Percentiles rank a stretch among this genome's conserved stretches.
phyloP scores from a whole-genome alignment of 2,329 filamentous ascomycete species.

The Endothia cerciana region DNA sequence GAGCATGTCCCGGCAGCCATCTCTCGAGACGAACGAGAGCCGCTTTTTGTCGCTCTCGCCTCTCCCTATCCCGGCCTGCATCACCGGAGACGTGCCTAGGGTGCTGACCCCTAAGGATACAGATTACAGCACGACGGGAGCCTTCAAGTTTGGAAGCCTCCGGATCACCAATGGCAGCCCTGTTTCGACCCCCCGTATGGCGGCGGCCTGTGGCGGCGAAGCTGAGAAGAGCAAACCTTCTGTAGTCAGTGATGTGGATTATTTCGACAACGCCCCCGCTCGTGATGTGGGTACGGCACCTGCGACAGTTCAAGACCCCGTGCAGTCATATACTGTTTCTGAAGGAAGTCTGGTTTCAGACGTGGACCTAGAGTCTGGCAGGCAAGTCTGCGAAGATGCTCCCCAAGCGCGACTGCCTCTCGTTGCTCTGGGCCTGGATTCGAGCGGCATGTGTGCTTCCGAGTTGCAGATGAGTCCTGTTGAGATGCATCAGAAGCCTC shows the following conservation, averaged over 20 bases:
- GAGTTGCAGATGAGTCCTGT: slow-evolving; percentile 41
- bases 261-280: slow-evolving; percentile 10
- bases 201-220: neutral
- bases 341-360: neutral
- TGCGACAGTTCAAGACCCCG: neutral
- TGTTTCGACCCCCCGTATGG: slow-evolving; percentile 44
- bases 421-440: neutral
- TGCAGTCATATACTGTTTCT: neutral
- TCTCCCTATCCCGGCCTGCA: slow-evolving; percentile 28
- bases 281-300: neutral
- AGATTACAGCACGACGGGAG: slow-evolving; percentile 64
- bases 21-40: slow-evolving; percentile 42
- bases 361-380: neutral
- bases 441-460: slow-evolving; percentile 29
- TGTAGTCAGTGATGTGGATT: slow-evolving; percentile 2
- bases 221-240: neutral
- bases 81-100: slow-evolving; percentile 39
- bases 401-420: slow-evolving; percentile 1
- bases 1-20: slow-evolving; percentile 43
- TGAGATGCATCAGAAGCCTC: slow-evolving; percentile 38
- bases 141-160: slow-evolving; percentile 65
- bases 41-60: slow-evolving; percentile 43
- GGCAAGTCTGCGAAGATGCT: neutral
- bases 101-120: slow-evolving; percentile 55
- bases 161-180: slow-evolving; percentile 67